Evolutionary conservation across 2,329 filamentous ascomycete species (phyloP), one percentile per base, ranked within the genome.

Genomic region (Colletotrichum aenigma): DNA sequence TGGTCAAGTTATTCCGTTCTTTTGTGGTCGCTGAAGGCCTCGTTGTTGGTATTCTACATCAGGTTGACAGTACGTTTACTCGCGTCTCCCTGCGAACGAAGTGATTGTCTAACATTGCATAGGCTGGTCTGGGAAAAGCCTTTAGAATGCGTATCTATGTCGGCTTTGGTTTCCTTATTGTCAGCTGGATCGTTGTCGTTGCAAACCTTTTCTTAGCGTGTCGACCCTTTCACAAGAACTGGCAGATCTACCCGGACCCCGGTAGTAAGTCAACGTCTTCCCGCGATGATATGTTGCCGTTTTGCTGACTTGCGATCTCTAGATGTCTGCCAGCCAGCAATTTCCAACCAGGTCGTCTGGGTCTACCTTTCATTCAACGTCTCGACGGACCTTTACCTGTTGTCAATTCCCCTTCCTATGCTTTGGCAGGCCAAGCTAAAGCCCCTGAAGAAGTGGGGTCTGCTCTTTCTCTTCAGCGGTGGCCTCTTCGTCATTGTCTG

Each of bases 181-280:
- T 78, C 4, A 91, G 88, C 15, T 92, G 88, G 77, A 72, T 91
- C 30, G 84, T 85, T 0, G 87, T 87, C 10, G 82, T 90, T 48
- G 82, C 89, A 55, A 88, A 87, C 7, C 86, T 91, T 58, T 84
- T 91, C n/a, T 83, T 89, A 6, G 86, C 87, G 12, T 92, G 91
- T 77, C 84, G 84, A 28, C 90, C 90, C 0, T 86, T 92, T 68
- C 78, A 83, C 32, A 86, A 86, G 60, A 89, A 90, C 78, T 93
- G 91, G 90, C 90, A 92, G 81, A 91, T 92, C 68, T 83, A 88
- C 66, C 91, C 91, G 0, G 81, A 92, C 36, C 91, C 91, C 1
- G 90, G 91, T 15, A 86, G 88, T 89, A 79, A 78, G 88, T 85
- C 12, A 56, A 4, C 15, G 13, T 8, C 16, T 16, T 15, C 6